Base-by-base conservation (phyloP, 495 filamentous ascomycete species). In the Ramalina peruviana region DNA sequence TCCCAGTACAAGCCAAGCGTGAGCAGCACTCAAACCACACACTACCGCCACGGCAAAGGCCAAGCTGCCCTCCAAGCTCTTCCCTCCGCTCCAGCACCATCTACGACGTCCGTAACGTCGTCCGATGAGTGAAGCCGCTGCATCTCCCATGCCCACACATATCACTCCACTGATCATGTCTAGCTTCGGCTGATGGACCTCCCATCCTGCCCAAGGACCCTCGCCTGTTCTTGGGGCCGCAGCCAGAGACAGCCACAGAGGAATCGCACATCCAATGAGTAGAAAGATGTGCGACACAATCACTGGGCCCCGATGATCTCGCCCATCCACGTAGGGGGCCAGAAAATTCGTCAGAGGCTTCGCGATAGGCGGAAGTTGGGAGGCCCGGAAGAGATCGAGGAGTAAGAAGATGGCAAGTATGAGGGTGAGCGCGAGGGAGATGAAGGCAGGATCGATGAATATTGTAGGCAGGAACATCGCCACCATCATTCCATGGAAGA, bases 401-500 rank as follows among this genome's bases (percentile, higher is more conserved):
- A 96, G 70, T 4, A 97, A 69, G 67, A 99, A 97, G 36, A 88
- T 67, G 12, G 80, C 75, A 26, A 97, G 73, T 15, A 86, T 75
- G 23, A 94, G 65, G 1, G 70, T 71, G 40, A 97, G 67, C 1
- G 86, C 85, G 6, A 98, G 73, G 1, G 86, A 77, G 41, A 79
- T 77, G 60, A 88, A 97, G 16, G 78, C 64, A 7, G 92, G 93
- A 62, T 97, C 93, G 53, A 96, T 64, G 59, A 81, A 93, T 3
- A 80, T 81, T 2, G 85, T 77, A 11, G 92, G 87, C 3, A 96
- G 73, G 53, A 99, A 83, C 86, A 99, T 94, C 39, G 79, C 74
- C 36, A 97, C 88, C 79, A 96, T 95, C 79, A 88, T 94, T 54
- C 90, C 92, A 64, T 99, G 92, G 65, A 99, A 99, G 10, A 99